Percentiles rank a stretch among this genome's conserved stretches.
Conservation (phyloP, 176 grass and related monocot species). For the Echinochloa phyllopogon region DNA sequence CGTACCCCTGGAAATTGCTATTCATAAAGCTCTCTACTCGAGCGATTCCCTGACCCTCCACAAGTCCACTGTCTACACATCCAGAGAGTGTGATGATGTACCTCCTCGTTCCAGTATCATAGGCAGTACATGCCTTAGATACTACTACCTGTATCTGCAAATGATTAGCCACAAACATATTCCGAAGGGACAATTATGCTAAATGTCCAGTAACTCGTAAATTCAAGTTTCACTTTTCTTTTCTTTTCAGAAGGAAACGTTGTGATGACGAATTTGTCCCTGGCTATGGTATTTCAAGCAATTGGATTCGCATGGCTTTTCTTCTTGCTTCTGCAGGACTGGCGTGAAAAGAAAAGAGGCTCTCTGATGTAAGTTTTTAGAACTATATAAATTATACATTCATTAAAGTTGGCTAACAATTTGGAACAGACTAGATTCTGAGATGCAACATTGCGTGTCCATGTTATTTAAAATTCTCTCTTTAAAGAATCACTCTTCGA, state of each 20-base stretch:
- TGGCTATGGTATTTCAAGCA: slow-evolving; percentile 20
- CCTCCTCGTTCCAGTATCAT: not conserved
- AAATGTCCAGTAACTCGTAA: not conserved
- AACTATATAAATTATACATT: not conserved
- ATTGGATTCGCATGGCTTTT: slow-evolving; percentile 34
- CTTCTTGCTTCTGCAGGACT: slow-evolving; percentile 40
- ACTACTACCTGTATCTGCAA: too few relatives aligned
- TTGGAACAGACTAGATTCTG: not conserved
- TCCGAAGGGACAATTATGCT: not conserved
- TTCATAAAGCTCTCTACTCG: not conserved
- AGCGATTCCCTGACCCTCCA: not conserved
- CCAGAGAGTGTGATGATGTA: not conserved
- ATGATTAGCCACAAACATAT: not conserved
- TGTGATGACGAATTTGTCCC: not conserved
- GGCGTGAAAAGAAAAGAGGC: slow-evolving; percentile 27
- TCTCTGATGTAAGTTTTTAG: slow-evolving; percentile 31
- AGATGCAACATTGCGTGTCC: not conserved
- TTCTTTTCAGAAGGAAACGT: not conserved
- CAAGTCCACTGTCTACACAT: not conserved
- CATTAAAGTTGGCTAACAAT: not conserved
- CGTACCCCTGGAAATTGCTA: too few relatives aligned
- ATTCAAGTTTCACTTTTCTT: not conserved
- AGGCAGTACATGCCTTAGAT: not conserved
- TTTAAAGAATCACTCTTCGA: too few relatives aligned
- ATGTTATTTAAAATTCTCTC: not conserved